Evolutionary conservation across 23 red algal species (phyloP), one percentile per base, ranked within the genome.

Genomic region (Rhodosorus marinus): DNA sequence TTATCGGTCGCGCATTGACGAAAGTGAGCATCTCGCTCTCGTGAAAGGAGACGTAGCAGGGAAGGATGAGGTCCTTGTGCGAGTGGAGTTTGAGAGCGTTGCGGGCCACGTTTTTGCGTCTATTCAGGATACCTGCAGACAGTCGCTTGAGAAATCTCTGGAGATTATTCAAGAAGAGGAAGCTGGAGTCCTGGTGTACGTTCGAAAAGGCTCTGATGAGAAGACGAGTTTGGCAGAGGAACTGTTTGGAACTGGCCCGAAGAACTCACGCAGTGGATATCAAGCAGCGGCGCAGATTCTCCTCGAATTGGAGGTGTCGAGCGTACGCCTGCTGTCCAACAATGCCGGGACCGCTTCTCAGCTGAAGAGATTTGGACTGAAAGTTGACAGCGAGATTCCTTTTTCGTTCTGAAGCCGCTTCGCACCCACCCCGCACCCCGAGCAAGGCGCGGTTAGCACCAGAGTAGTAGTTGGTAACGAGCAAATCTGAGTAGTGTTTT

Each of bases 201-300:
- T 94, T 8, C 71, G 87, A 25, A 79, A 79, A 17, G 77, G 84
- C 35, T 77, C 83, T 51, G 87, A 79, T 8, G 77, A 79, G 38
- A 79, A 79, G 17, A 94, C 84, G 26, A 79, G 87, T 26, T 56
- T 94, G 4, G 76, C 62, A 15, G 77, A 94, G 51, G 84, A 94
- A 52, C 79, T 94, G 60, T 72, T 77, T 20, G 87, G 77, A n/a
- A 83, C 83, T 45, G 70, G 63, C 8, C 55, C 84, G 21, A 77
- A 94, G 62, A 79, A 94, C 55, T 35, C 62, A 43, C 77, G 70
- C 51, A 52, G 87, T 26, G 87, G 84, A 55, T 94, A 94, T 33
- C 77, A 79, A n/a, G 81, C 84, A 52, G 87, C 77, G 40, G 87
- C 87, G 1, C 87, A 94, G 57, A 94, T 94, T 25, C 72, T 94